Percentiles rank a stretch among this genome's conserved stretches.
Evolutionary conservation across 495 filamentous ascomycete genomes (phyloP).

Genomic region (Rostrohypoxylon terebratum): DNA sequence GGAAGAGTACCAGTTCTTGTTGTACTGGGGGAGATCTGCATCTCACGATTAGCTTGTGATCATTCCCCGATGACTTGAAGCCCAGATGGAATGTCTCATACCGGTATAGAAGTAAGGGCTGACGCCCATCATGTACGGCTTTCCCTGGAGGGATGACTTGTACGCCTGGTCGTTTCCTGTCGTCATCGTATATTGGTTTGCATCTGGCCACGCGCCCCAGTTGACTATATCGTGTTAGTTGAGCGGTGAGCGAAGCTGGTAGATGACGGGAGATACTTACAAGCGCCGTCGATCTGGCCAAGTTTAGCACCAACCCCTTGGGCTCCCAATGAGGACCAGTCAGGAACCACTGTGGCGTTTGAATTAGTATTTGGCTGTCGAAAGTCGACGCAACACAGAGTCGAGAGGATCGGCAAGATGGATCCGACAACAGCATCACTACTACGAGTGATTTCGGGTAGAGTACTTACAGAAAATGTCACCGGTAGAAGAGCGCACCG

Average conservation of each 20-base stretch:
- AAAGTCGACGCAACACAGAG: background rate
- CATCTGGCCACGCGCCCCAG: constrained; percentile 80
- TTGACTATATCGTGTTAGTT: constrained; percentile 55
- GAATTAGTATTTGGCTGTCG: constrained; percentile 14
- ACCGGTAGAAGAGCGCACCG: constrained; percentile 64
- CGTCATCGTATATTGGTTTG: constrained; percentile 65
- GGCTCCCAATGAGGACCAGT: constrained; percentile 71
- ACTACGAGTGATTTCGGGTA: background rate
- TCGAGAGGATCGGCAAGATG: background rate
- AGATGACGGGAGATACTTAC: constrained; percentile 43
- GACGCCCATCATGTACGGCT: constrained; percentile 83
- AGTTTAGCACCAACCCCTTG: constrained; percentile 58
- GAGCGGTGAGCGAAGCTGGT: background rate
- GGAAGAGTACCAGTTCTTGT: constrained; percentile 80
- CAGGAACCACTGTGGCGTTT: constrained; percentile 62
- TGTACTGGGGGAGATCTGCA: constrained; percentile 72
- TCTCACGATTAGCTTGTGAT: constrained; percentile 31
- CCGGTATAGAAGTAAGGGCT: constrained; percentile 79
- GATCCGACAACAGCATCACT: background rate
- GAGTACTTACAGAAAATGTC: constrained; percentile 57
- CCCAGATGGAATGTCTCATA: constrained; percentile 38
- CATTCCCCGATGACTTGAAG: background rate
- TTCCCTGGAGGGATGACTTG: constrained; percentile 60
- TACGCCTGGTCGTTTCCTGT: constrained; percentile 67
- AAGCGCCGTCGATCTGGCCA: constrained; percentile 69